Evolutionary conservation across 495 filamentous ascomycete species (phyloP).

Genomic region (Lasiosphaeria miniovina): DNA sequence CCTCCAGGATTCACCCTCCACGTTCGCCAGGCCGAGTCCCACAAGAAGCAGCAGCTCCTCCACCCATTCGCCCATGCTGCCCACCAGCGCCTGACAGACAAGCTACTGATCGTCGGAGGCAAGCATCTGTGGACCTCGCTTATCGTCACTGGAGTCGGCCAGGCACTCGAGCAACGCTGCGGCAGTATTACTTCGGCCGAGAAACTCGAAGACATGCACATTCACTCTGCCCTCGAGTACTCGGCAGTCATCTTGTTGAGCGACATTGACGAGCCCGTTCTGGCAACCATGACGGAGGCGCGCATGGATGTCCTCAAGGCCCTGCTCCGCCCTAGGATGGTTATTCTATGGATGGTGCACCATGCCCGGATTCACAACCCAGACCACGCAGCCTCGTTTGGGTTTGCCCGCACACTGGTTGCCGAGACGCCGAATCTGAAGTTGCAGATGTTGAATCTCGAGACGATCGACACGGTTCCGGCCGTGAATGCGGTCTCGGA

Average conservation of each 20-base stretch:
- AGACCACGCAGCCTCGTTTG: slow-evolving; percentile 39
- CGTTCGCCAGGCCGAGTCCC: slow-evolving; percentile 33
- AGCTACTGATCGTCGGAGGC: slow-evolving; percentile 37
- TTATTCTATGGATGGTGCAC: slow-evolving; percentile 38
- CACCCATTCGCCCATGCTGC: slow-evolving; percentile 6
- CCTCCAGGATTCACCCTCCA: slow-evolving; percentile 31
- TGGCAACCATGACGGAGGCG: slow-evolving; percentile 34
- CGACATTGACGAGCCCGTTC: slow-evolving; percentile 37
- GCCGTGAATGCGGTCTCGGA: slow-evolving; percentile 21
- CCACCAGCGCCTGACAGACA: slow-evolving; percentile 9
- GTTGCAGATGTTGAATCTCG: slow-evolving; percentile 43
- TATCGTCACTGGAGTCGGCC: slow-evolving; percentile 18
- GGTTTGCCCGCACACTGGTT: slow-evolving; percentile 40
- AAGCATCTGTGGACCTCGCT: slow-evolving; percentile 11
- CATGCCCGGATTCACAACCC: slow-evolving; percentile 28
- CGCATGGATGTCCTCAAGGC: slow-evolving; percentile 29
- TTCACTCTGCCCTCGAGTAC: slow-evolving; percentile 12
- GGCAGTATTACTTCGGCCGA: slow-evolving; percentile 15
- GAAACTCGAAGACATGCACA: slow-evolving; percentile 22
- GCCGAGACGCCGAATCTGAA: slow-evolving; percentile 39
- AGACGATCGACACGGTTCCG: slow-evolving; percentile 14
- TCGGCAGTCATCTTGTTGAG: slow-evolving; percentile 36
- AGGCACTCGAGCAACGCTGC: slow-evolving; percentile 22
- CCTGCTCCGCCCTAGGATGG: slow-evolving; percentile 37
- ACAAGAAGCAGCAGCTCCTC: slow-evolving; percentile 16